Evolutionary conservation across 139 green algal species (phyloP), one percentile per base, ranked within the genome.

Genomic region (Coelastrella sp.): DNA sequence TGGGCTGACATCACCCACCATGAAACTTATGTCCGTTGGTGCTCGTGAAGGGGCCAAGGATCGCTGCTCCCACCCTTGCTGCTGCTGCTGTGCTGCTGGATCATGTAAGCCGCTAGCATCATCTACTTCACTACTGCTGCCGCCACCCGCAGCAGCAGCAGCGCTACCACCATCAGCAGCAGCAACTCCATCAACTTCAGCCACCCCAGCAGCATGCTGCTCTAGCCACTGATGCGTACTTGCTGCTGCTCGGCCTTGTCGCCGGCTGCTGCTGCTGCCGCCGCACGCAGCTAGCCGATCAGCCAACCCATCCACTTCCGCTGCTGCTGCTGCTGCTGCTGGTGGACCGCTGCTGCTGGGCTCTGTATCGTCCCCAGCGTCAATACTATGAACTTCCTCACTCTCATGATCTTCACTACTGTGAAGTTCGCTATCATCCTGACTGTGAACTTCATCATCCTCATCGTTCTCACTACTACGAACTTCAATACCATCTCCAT

Each of bases 11-110:
- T 7, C 64, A 71, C 64, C 5, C 7, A 76, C 68, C 68, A 76
- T 87, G 13, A 87, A 87, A 22, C 81, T 87, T 23, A 87, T 77
- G 22, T 87, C 81, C 5, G 81, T 87, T 19, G 61, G 23, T 19
- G 81, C 81, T 19, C 64, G 22, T 65, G 81, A 87, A 13, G 58
- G 80, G 20, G 23, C 74, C 23, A 57, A 8, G 14, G 81, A 74
- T 74, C 7, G 13, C 5, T 77, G 59, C 22, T 75, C 16, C 71
- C 84, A 83, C 58, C 19, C 19, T 32, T 75, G 61, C 71, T 89
- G 20, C 71, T 64, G 56, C 68, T 60, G 66, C 83, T 74, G 54
- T 86, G 80, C 80, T 86, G 80, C 80, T 86, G 80, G n/a, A 58
- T 89, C 59, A 54, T 82, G n/a, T 71, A 13, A 14, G 11, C 13